These are phyloP conservation scores for Beauveria asiatica DNA, from an alignment of 2,329 filamentous ascomycete species.

Conservation along the genomic window DNA sequence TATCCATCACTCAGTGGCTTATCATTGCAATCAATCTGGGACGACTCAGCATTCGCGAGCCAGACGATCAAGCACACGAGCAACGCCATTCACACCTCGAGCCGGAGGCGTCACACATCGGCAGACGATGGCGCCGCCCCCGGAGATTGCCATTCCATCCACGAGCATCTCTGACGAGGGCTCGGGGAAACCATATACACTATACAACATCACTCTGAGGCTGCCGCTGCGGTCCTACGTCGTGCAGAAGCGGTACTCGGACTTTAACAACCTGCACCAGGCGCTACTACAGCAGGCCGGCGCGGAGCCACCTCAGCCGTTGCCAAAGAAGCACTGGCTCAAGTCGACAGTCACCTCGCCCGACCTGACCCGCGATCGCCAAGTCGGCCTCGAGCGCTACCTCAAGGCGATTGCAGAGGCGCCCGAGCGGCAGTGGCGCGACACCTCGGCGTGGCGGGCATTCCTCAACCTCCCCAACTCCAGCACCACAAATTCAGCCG, in stretches of 20 bases:
- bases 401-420: constrained; percentile 62
- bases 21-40: not conserved
- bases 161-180: constrained; percentile 47
- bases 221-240: constrained; percentile 69
- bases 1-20: not conserved
- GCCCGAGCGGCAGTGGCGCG: constrained; percentile 69
- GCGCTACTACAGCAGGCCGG: constrained; percentile 52
- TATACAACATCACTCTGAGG: constrained; percentile 70
- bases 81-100: not conserved
- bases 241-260: constrained; percentile 74
- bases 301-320: constrained; percentile 53
- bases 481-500: constrained; percentile 39
- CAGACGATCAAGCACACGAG: not conserved
- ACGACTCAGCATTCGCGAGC: not conserved
- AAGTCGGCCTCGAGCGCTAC: constrained; percentile 60
- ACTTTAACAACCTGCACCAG: constrained; percentile 61
- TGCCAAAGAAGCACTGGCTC: constrained; percentile 72
- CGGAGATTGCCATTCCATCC: constrained; percentile 60
- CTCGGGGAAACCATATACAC: constrained; percentile 58
- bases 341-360: constrained; percentile 61
- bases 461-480: constrained; percentile 62
- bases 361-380: constrained; percentile 62
- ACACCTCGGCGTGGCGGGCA: constrained; percentile 60
- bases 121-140: constrained; percentile 50
- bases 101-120: not conserved